Evolutionary conservation across 73 alveolate species (phyloP), one percentile per base, ranked within the genome.

Genomic region (Diophrys appendiculata): DNA sequence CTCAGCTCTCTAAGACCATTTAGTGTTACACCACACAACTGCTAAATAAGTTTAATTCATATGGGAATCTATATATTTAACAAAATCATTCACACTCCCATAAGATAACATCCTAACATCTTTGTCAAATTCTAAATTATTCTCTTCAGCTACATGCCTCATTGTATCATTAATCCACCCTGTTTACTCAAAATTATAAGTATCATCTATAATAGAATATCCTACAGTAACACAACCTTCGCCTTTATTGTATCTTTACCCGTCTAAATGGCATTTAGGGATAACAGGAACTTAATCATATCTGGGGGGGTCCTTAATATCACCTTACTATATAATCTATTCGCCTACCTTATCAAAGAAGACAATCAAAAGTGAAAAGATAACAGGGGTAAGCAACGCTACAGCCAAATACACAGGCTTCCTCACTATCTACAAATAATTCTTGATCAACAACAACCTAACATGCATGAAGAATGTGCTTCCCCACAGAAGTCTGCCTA

Each of bases 1-100:
- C 14, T 33, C 43, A 29, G 52, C 72, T 52, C 31, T 3, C 25
- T 34, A 71, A 25, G 35, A 43, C 91, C 91, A 82, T 53, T 82
- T 86, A 13, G 82, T 75, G n/a, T 83, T 82, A 29, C 91, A 82
- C 73, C 85, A 82, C 33, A 82, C 85, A 31, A 82, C 86, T 23
- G 80, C 74, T 29, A 71, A 76, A 68, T 67, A 53, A 0, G 91
- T 82, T 73, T 55, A 52, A 54, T 82, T 82, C 27, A 67, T 72
- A 56, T 76, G 78, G 14, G 55, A 33, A n/a, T 54, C 80, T 3
- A 82, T 14, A 68, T 82, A 82, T 23, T 24, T 32, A n/a, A 72
- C 55, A 54, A 82, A 82, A n/a, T 82, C 91, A 14, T 26, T 13
- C 0, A 54, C 29, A 1, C 76, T 23, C 2, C 91, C 86, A 5